These are phyloP conservation scores for Colletotrichum sp. DNA, from an alignment of 2,329 filamentous ascomycete species.

Conservation along the genomic window DNA sequence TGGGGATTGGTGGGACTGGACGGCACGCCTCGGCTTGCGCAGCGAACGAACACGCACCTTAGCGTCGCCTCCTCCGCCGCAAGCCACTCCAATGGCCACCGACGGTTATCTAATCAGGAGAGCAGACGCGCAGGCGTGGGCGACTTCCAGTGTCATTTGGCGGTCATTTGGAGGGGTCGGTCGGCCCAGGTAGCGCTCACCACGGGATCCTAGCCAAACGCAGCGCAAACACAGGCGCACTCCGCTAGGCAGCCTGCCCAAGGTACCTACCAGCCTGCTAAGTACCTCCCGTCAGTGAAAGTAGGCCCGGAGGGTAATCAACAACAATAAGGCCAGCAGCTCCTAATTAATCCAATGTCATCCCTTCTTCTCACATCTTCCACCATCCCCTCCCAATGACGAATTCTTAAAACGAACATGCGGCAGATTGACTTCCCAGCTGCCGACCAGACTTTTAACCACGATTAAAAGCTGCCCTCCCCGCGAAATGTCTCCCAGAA, in stretches of 20 bases:
- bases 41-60: not conserved
- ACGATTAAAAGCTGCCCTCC: not conserved
- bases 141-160: not conserved
- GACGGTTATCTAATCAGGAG: conserved; percentile 1
- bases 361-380: not conserved
- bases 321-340: not conserved
- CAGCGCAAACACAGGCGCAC: not conserved
- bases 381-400: conserved; percentile 2
- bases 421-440: conserved; percentile 11
- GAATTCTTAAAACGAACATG: conserved; percentile 9
- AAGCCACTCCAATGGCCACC: not conserved
- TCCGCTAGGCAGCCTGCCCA: not conserved
- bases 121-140: not conserved
- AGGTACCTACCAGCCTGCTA: not conserved
- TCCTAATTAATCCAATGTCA: not conserved
- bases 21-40: not conserved
- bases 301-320: not conserved
- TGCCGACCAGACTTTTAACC: not conserved
- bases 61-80: not conserved
- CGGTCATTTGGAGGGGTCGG: not conserved
- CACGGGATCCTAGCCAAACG: not conserved
- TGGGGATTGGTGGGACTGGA: not conserved
- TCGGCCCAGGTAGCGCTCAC: not conserved
- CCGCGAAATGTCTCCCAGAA: conserved; percentile 43
- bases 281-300: not conserved